Base-by-base conservation (phyloP, 140 eudicot species). In the Oenanthe javanica region DNA sequence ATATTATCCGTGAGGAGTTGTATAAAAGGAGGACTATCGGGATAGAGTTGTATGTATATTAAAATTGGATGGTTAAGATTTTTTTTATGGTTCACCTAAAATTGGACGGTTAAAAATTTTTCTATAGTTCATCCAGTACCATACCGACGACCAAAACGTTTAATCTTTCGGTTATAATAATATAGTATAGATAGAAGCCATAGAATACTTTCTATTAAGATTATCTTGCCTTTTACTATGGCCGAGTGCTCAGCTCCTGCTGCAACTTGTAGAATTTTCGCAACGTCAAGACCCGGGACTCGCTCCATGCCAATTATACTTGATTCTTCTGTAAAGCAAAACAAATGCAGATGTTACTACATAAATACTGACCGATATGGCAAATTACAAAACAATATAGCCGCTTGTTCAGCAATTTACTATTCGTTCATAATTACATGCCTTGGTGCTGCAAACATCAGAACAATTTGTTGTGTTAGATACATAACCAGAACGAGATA, bases 161-260 rank as follows among this genome's bases (percentile, higher is more conserved):
- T n/a, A n/a, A n/a, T n/a, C n/a, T n/a, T n/a, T n/a, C n/a, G n/a
- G n/a, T n/a, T n/a, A n/a, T n/a, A n/a, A n/a, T n/a, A n/a, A n/a
- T n/a, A n/a, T n/a, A n/a, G n/a, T n/a, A n/a, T n/a, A n/a, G n/a
- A 36, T 12, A 50, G 79, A 76, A 11, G 57, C 57, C 6, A 27
- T 25, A 25, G 11, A 13, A 46, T 57, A 43, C 5, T 38, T 38
- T 77, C 6, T 14, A 6, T n/a, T n/a, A n/a, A 57, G 31, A 55
- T 46, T 83, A 19, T 43, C 91, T 78, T 80, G 82, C 98, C 98
- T 90, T 94, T 87, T 76, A 86, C 87, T 59, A 94, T 46, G 46
- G 87, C 96, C 0, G 98, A 94, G 89, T 94, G 98, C 81, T 94
- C 98, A 51, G 98, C 88, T 80, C 98, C 98, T 67, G 98, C 91